phyloP scores from a whole-genome alignment of 116 monocot species.

The Zostera marina region DNA sequence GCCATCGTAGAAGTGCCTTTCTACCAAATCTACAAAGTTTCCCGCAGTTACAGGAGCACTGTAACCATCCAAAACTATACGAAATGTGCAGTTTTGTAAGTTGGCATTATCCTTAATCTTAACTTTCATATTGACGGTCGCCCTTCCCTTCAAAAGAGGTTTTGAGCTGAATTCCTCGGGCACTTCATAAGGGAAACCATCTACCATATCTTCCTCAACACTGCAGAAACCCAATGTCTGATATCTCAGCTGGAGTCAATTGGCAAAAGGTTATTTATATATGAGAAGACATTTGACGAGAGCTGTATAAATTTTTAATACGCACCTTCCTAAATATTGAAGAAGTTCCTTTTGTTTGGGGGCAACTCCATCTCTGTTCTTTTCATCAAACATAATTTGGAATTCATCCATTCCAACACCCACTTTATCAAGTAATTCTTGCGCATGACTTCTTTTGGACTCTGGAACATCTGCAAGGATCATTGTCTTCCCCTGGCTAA shows the following conservation, averaged over 20 bases:
- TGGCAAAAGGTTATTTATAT: conserved; percentile 74
- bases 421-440: conserved; percentile 61
- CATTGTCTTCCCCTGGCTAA: conserved; percentile 54
- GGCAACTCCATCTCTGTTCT: conserved; percentile 60
- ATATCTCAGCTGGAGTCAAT: conserved; percentile 99
- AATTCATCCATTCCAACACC: conserved; percentile 65
- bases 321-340: conserved; percentile 84
- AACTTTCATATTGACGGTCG: conserved; percentile 93
- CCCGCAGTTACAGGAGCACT: conserved; percentile 93
- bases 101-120: conserved; percentile 95
- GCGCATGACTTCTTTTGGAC: conserved; percentile 53
- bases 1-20: conserved; percentile 95
- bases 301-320: background rate
- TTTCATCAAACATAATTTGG: conserved; percentile 59
- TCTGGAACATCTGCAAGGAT: conserved; percentile 65
- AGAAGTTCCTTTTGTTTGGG: conserved; percentile 93
- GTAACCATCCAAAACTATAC: conserved; percentile 91
- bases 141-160: conserved; percentile 90
- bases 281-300: conserved; percentile 27
- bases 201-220: conserved; percentile 99
- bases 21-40: conserved; percentile 80
- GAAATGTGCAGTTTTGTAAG: conserved; percentile 66
- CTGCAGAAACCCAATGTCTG: conserved; percentile 98
- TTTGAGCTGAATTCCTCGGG: conserved; percentile 72
- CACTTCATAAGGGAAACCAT: conserved; percentile 81